These are phyloP conservation scores for Trichophyton mentagrophytes DNA, from an alignment of 2,329 filamentous ascomycete species.

Conservation along the genomic window DNA sequence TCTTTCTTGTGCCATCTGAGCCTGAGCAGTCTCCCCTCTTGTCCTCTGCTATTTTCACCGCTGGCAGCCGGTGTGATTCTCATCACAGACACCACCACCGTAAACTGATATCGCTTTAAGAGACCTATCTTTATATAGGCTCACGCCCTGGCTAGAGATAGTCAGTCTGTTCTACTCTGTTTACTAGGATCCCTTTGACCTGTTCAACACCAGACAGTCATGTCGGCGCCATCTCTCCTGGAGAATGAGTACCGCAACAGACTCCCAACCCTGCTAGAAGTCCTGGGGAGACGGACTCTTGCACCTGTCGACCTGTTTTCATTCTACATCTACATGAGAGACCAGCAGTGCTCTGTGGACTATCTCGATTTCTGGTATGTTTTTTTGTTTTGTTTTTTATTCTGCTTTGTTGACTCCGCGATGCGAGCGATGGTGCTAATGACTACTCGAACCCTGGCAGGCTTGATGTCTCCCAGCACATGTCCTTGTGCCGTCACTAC, in stretches of 20 bases:
- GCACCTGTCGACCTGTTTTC: conserved; percentile 94
- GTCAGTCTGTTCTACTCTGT: background rate
- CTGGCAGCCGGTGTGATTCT: background rate
- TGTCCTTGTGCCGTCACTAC: conserved; percentile 91
- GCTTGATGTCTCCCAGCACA: conserved; percentile 98
- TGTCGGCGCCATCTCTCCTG: conserved; percentile 17
- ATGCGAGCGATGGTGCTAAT: conserved; percentile 6
- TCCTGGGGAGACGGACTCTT: conserved; percentile 82
- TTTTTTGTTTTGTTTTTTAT: background rate
- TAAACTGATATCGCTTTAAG: background rate
- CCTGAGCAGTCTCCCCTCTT: background rate
- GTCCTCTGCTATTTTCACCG: background rate
- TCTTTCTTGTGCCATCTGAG: background rate
- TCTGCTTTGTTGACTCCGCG: background rate
- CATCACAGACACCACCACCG: background rate
- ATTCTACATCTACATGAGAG: conserved; percentile 99
- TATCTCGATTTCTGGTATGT: conserved; percentile 95
- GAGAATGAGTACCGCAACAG: conserved; percentile 54
- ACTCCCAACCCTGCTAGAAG: conserved; percentile 88
- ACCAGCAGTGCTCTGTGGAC: conserved; percentile 93
- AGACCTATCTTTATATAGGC: background rate
- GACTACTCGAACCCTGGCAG: conserved; percentile 34
- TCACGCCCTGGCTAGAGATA: background rate
- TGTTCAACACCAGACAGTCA: background rate
- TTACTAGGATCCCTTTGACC: background rate